A percentile compares a stretch with the other conserved stretches of the same genome.
These are phyloP conservation scores for Stygiomarasmius scandens DNA, from an alignment of 1,284 basidiomycete species.

Conservation along the genomic window DNA sequence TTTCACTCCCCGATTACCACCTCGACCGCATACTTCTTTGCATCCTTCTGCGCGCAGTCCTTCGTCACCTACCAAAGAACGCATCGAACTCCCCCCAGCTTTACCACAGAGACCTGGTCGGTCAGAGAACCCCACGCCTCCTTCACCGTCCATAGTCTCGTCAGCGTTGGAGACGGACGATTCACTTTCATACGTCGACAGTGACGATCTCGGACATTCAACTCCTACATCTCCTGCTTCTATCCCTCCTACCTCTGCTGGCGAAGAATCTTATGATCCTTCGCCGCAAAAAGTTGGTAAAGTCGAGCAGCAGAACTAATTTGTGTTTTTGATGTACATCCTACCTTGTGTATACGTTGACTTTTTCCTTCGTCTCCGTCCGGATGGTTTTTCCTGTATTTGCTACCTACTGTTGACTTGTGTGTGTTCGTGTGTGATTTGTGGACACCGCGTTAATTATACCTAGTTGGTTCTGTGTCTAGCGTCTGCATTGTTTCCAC, in stretches of 20 bases:
- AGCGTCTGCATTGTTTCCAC: background rate
- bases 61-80: slow-evolving; percentile 40
- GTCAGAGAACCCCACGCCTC: slow-evolving; percentile 16
- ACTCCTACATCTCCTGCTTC: background rate
- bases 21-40: slow-evolving; percentile 71
- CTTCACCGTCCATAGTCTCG: slow-evolving; percentile 32
- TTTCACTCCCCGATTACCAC: slow-evolving; percentile 70
- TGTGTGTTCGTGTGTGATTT: no score
- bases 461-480: background rate
- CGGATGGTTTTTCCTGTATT: background rate
- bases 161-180: slow-evolving; percentile 29
- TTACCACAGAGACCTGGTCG: slow-evolving; percentile 23
- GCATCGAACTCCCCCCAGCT: slow-evolving; percentile 29
- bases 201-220: slow-evolving; percentile 4
- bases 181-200: slow-evolving; percentile 19
- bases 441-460: background rate
- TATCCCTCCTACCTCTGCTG: background rate
- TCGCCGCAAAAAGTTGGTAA: background rate
- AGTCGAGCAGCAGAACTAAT: background rate
- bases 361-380: no score
- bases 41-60: slow-evolving; percentile 68
- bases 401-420: no score
- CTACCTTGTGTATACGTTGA: no score
- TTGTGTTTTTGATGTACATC: background rate
- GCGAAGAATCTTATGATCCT: background rate